A percentile compares a stretch with the other conserved stretches of the same genome.
phyloP scores from a whole-genome alignment of 2,329 filamentous ascomycete species.

The Kalaharituber pfeilii region DNA sequence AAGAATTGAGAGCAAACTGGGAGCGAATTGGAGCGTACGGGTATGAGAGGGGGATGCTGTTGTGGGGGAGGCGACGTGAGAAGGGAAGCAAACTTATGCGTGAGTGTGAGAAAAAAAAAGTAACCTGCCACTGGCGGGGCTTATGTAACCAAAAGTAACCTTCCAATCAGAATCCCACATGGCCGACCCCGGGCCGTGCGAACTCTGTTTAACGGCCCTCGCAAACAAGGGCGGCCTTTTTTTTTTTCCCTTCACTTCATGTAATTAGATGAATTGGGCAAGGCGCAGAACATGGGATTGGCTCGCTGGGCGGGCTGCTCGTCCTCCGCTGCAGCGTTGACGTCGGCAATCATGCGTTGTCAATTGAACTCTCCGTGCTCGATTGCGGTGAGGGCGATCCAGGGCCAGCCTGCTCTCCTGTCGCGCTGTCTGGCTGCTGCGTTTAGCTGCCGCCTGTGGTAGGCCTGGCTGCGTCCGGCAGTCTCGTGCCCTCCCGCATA shows the following conservation, averaged over 20 bases:
- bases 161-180: background rate
- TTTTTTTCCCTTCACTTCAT: background rate
- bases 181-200: background rate
- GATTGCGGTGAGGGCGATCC: background rate
- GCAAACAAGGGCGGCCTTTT: background rate
- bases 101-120: background rate
- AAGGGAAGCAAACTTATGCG: background rate
- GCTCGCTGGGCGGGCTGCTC: background rate
- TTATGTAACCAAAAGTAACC: too few relatives aligned
- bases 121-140: background rate
- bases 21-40: background rate
- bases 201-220: background rate
- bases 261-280: background rate
- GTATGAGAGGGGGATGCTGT: background rate
- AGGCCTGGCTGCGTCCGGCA: too few relatives aligned
- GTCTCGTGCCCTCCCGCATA: too few relatives aligned
- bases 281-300: background rate
- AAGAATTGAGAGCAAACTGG: constrained; percentile 7
- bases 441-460: too few relatives aligned
- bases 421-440: too few relatives aligned
- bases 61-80: background rate
- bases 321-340: background rate
- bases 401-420: too few relatives aligned
- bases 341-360: background rate
- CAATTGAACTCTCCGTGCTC: background rate